Evolutionary conservation across 176 grass and related monocot species (phyloP).

Genomic region (Thalia dealbata): DNA sequence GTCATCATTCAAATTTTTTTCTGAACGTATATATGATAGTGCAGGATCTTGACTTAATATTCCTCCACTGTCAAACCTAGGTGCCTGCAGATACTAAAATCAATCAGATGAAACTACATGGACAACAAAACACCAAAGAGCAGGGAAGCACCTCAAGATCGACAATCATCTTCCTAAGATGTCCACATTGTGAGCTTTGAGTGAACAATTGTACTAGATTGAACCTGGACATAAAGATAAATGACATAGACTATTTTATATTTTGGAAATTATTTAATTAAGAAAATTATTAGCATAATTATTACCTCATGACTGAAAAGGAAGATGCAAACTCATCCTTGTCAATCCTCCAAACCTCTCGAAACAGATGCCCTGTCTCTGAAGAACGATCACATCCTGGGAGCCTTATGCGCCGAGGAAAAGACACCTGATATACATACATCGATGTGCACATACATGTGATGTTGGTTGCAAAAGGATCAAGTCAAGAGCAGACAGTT

Average conservation of each 20-base stretch:
- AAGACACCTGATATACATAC: constrained; percentile 58
- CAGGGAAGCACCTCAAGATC: constrained; percentile 58
- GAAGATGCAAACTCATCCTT: constrained; percentile 87
- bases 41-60: constrained; percentile 82
- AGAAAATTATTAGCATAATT: background rate
- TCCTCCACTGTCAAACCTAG: constrained; percentile 90
- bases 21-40: constrained; percentile 61
- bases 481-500: background rate
- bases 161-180: constrained; percentile 67
- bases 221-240: constrained; percentile 35
- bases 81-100: constrained; percentile 38
- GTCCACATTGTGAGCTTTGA: constrained; percentile 44
- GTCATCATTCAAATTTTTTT: constrained; percentile 72
- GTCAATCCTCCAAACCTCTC: constrained; percentile 71
- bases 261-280: constrained; percentile 19
- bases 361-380: constrained; percentile 38
- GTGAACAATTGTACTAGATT: constrained; percentile 77
- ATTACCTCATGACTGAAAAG: constrained; percentile 78
- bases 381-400: constrained; percentile 55
- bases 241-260: background rate
- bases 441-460: constrained; percentile 3
- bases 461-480: background rate
- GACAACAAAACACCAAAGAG: constrained; percentile 1
- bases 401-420: constrained; percentile 59
- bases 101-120: constrained; percentile 9